These are phyloP conservation scores for Picea glauca DNA, from an alignment of 75 land plant species.

Conservation along the genomic window DNA sequence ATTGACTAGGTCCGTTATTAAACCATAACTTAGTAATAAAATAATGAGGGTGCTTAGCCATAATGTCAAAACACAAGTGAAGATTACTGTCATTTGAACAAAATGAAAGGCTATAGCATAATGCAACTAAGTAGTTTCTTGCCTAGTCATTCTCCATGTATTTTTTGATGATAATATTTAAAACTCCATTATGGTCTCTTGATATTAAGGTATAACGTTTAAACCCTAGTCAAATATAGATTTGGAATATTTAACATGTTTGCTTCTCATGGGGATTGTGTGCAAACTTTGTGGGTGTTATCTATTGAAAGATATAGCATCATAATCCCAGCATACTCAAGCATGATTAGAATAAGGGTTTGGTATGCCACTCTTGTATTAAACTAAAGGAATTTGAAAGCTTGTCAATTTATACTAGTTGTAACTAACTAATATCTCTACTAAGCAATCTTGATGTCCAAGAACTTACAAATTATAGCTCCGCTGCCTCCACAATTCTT, in stretches of 20 bases:
- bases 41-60: no score
- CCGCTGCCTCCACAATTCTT: conserved; percentile 86
- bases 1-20: no score
- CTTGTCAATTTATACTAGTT: not conserved
- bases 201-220: not conserved
- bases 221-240: not conserved
- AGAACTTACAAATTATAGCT: conserved; percentile 75
- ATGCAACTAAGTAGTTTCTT: no score
- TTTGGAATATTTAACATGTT: not conserved
- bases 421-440: not conserved
- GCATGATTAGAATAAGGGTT: not conserved
- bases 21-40: no score
- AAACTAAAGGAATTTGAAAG: not conserved
- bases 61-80: no score
- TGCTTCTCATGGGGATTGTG: not conserved
- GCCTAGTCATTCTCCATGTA: no score
- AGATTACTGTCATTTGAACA: no score
- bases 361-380: not conserved
- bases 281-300: not conserved
- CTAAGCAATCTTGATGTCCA: not conserved
- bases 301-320: not conserved
- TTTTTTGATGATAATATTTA: not conserved
- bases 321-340: not conserved
- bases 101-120: no score
- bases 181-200: not conserved